Evolutionary conservation across 2,329 filamentous ascomycete species (phyloP).

Genomic region (Bipolaris gigantea): DNA sequence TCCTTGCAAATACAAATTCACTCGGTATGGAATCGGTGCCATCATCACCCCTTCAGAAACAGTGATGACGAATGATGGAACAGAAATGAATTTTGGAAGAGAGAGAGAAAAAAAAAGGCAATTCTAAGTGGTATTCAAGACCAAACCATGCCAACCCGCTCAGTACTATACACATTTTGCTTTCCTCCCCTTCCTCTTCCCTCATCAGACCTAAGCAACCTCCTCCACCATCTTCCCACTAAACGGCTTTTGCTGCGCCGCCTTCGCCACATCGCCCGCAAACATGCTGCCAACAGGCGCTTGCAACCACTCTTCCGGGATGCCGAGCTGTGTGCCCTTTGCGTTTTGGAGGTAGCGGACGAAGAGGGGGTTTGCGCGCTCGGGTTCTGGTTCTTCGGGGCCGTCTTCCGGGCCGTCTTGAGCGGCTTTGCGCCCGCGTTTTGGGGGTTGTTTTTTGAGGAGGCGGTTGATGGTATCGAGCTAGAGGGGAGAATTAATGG

Average conservation of each 20-base stretch:
- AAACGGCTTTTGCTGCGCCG: slow-evolving; percentile 27
- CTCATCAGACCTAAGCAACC: slow-evolving; percentile 30
- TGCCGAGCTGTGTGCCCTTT: slow-evolving; percentile 63
- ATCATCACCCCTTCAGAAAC: too few species aligned
- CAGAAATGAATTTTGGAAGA: background rate
- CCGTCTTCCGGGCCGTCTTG: slow-evolving; percentile 52
- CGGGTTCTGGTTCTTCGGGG: slow-evolving; percentile 50
- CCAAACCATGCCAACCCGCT: background rate
- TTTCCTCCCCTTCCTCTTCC: background rate
- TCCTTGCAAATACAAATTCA: too few species aligned
- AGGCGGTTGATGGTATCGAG: slow-evolving; percentile 92
- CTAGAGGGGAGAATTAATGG: slow-evolving; percentile 49
- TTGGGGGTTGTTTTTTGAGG: slow-evolving; percentile 81
- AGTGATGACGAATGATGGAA: background rate
- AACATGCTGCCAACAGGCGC: slow-evolving; percentile 66
- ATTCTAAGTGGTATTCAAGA: background rate
- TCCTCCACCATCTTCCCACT: slow-evolving; percentile 44
- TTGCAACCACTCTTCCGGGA: slow-evolving; percentile 69
- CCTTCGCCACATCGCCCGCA: slow-evolving; percentile 30
- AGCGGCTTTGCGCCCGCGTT: slow-evolving; percentile 57
- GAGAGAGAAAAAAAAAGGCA: background rate
- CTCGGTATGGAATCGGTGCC: too few species aligned
- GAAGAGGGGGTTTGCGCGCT: slow-evolving; percentile 62
- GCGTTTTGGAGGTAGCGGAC: slow-evolving; percentile 70
- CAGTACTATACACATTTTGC: slow-evolving; percentile 1